Conservation (phyloP, 2,329 filamentous ascomycete genomes). For the Colletotrichum tropicicola region DNA sequence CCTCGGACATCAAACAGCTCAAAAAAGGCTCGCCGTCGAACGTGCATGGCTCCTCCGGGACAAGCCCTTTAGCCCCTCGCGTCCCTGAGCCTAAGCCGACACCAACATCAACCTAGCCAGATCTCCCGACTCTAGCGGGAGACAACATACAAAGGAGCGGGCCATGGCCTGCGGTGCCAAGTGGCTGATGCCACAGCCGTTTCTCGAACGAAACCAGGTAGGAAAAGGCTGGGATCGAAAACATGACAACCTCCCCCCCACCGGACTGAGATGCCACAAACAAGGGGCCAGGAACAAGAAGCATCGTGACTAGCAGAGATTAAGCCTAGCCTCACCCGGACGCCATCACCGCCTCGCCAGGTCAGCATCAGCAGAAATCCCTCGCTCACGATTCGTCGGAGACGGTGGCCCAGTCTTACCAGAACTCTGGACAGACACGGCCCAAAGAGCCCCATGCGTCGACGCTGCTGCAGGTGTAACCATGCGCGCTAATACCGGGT, state of each 20-base stretch:
- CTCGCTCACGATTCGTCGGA: background rate
- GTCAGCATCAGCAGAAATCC: constrained; percentile 7
- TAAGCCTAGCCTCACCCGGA: background rate
- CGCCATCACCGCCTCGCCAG: background rate
- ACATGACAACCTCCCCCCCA: background rate
- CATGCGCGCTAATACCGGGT: constrained; percentile 7
- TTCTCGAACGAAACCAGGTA: background rate
- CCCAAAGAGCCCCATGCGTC: background rate
- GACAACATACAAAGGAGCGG: background rate
- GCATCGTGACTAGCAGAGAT: background rate
- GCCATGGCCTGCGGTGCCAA: background rate
- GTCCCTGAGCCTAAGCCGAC: constrained; percentile 4
- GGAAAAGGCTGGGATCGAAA: background rate
- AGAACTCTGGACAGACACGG: background rate
- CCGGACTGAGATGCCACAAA: background rate
- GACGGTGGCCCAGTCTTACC: background rate
- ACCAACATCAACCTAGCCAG: background rate
- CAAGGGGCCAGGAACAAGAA: constrained; percentile 13
- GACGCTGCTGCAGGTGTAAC: background rate
- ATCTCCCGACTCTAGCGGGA: background rate
- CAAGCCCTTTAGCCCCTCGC: background rate
- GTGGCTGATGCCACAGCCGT: background rate
- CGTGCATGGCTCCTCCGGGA: constrained; percentile 22
- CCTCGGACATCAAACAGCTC: background rate
- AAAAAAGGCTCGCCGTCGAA: background rate